Percentiles rank a stretch among this genome's conserved stretches.
Evolutionary conservation across 148 eudicot genomes (phyloP).

Genomic region (Polygonum aviculare): DNA sequence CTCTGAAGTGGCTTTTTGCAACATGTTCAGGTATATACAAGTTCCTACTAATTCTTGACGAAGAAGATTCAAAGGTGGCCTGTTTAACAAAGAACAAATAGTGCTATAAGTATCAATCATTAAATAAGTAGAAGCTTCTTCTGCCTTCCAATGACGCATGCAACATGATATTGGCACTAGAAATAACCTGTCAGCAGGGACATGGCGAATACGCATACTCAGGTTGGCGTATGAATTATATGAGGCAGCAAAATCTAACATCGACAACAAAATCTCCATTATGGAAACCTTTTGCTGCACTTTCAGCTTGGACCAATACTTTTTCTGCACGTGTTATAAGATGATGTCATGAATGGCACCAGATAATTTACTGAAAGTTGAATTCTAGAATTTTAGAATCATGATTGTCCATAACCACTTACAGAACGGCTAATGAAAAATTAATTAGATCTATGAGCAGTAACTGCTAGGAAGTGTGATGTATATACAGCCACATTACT

Average conservation of each 20-base stretch:
- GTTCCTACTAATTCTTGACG: conserved; percentile 91
- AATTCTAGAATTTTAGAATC: background rate
- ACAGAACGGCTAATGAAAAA: background rate
- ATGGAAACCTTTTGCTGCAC: conserved; percentile 65
- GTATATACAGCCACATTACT: background rate
- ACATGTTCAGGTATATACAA: conserved; percentile 74
- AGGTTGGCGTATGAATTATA: conserved; percentile 86
- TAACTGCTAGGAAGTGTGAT: background rate
- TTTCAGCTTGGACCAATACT: conserved; percentile 81
- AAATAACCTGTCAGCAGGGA: conserved; percentile 68
- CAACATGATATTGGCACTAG: background rate
- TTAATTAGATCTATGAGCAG: background rate
- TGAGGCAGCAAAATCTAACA: conserved; percentile 90
- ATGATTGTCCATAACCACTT: background rate
- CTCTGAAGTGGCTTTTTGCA: conserved; percentile 75
- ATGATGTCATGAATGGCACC: background rate
- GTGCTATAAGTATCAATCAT: conserved; percentile 1
- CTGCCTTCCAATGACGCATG: background rate
- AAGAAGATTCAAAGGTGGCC: conserved; percentile 85
- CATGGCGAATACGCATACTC: conserved; percentile 74
- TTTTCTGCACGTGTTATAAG: conserved; percentile 46
- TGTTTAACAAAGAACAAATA: conserved; percentile 29
- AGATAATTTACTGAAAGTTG: background rate
- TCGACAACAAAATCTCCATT: conserved; percentile 85
- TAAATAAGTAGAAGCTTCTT: conserved; percentile 1